Evolutionary conservation across 2,329 filamentous ascomycete species (phyloP).

Genomic region (Plectosphaerella plurivora): DNA sequence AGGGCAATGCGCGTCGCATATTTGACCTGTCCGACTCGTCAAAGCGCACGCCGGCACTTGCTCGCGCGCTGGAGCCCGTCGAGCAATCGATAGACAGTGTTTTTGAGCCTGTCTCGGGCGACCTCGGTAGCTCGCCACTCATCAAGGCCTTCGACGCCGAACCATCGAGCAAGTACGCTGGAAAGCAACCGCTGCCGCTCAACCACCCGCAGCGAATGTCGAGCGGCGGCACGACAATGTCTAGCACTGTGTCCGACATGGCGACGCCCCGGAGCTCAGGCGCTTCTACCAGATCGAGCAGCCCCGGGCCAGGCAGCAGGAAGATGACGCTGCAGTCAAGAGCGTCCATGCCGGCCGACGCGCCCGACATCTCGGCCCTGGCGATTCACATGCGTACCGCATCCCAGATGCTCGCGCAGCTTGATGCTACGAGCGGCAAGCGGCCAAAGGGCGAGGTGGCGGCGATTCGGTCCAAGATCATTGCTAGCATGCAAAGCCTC

Average conservation of each 20-base stretch:
- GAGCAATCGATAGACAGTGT: conserved; percentile 63
- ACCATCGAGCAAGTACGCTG: conserved; percentile 10
- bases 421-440: conserved; percentile 77
- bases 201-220: conserved; percentile 50
- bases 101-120: conserved; percentile 76
- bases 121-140: conserved; percentile 69
- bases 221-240: conserved; percentile 56
- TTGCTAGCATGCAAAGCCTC: conserved; percentile 83
- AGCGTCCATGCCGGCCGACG: conserved; percentile 55
- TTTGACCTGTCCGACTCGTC: conserved; percentile 68
- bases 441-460: conserved; percentile 76
- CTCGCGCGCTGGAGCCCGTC: background rate
- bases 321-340: conserved; percentile 57
- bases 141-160: conserved; percentile 53
- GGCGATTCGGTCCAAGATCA: conserved; percentile 80
- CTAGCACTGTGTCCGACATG: conserved; percentile 51
- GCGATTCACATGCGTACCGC: conserved; percentile 86
- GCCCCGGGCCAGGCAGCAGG: conserved; percentile 50
- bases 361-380: conserved; percentile 76
- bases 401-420: conserved; percentile 80
- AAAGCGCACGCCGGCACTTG: conserved; percentile 27
- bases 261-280: conserved; percentile 66
- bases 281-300: conserved; percentile 62
- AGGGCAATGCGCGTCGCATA: conserved; percentile 53
- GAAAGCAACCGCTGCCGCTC: conserved; percentile 18